Percentiles rank a stretch among this genome's conserved stretches.
These are phyloP conservation scores for Zasmidium angulare DNA, from an alignment of 2,329 filamentous ascomycete species.

Conservation along the genomic window DNA sequence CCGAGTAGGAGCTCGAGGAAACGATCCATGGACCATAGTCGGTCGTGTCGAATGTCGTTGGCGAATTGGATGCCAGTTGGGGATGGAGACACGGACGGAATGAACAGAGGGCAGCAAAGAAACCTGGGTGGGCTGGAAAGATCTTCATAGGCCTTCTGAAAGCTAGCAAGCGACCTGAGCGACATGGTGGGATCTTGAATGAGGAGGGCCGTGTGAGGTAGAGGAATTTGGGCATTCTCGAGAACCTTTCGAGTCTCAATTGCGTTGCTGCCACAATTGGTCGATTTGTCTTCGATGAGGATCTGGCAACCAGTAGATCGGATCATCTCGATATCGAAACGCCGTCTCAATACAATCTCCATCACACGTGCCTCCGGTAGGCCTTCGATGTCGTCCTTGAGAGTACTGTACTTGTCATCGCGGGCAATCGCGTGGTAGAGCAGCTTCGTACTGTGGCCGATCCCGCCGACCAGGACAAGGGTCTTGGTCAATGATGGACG, in stretches of 20 bases:
- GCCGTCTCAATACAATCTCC: constrained; percentile 36
- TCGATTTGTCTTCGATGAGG: constrained; percentile 46
- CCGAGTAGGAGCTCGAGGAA: constrained; percentile 46
- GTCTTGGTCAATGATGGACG: constrained; percentile 34
- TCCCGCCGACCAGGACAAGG: constrained; percentile 47
- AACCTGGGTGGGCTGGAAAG: constrained; percentile 26
- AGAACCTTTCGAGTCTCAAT: constrained; percentile 38
- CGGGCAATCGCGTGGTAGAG: constrained; percentile 43
- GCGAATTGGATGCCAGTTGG: not conserved
- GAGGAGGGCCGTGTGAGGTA: constrained; percentile 34
- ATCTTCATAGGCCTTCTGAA: constrained; percentile 39
- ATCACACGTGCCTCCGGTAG: constrained; percentile 44
- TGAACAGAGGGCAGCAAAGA: constrained; percentile 35
- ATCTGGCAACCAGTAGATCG: constrained; percentile 31
- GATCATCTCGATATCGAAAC: constrained; percentile 30
- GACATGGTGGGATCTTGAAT: constrained; percentile 51
- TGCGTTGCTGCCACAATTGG: constrained; percentile 50
- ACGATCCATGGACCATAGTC: constrained; percentile 41
- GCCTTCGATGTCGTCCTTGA: constrained; percentile 34
- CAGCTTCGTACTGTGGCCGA: constrained; percentile 46
- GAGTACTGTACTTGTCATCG: constrained; percentile 30
- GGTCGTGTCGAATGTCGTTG: constrained; percentile 10
- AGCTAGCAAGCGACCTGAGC: constrained; percentile 43
- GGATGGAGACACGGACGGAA: constrained; percentile 25
- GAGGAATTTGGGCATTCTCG: constrained; percentile 28